phyloP scores from a whole-genome alignment of 2,329 filamentous ascomycete species.

The Waltergamsia citrina region DNA sequence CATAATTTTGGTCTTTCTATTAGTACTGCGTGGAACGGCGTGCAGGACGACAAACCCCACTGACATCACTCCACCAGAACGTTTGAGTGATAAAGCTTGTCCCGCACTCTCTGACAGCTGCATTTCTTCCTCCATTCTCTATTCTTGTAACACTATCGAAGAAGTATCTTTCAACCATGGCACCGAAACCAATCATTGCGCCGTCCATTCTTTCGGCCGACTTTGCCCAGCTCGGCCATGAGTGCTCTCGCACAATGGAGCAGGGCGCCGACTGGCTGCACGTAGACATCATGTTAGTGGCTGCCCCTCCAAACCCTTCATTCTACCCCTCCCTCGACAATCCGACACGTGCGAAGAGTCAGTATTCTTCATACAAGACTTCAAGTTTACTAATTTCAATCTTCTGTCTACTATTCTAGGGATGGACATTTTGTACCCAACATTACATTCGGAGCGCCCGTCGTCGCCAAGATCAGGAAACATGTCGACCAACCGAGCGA shows the following conservation, averaged over 20 bases:
- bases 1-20: too few relatives aligned
- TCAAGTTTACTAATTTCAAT: too few relatives aligned
- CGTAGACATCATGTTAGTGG: slow-evolving; percentile 72
- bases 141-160: too few relatives aligned
- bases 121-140: slow-evolving; percentile 96
- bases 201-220: slow-evolving; percentile 97
- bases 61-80: neutral
- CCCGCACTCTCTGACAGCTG: too few relatives aligned
- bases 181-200: slow-evolving; percentile 86
- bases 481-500: slow-evolving; percentile 70
- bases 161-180: too few relatives aligned
- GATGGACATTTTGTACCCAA: slow-evolving; percentile 99
- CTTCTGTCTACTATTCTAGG: too few relatives aligned
- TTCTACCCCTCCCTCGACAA: neutral
- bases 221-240: slow-evolving; percentile 80
- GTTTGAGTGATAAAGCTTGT: too few relatives aligned
- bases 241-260: slow-evolving; percentile 77
- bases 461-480: slow-evolving; percentile 85
- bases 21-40: too few relatives aligned
- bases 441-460: slow-evolving; percentile 91
- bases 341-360: too few relatives aligned
- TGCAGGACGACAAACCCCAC: too few relatives aligned
- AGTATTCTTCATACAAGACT: too few relatives aligned
- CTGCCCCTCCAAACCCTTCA: neutral
- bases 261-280: slow-evolving; percentile 89